phyloP scores from a whole-genome alignment of 169 alveolate genomes.

The Cryptosporidium xiaoi region DNA sequence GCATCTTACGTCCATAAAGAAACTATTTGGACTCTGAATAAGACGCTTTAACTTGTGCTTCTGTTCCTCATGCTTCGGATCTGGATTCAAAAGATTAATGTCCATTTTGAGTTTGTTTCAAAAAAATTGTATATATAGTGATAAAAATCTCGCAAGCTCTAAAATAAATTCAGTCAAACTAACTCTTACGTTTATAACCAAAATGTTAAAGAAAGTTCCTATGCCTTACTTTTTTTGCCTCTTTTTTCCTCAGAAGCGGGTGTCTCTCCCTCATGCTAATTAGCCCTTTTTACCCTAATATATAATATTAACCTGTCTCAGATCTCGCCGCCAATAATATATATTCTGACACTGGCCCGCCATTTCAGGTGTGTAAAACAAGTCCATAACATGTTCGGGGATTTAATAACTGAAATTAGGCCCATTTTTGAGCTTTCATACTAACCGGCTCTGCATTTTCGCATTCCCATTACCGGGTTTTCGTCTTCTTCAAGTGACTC shows the following conservation, averaged over 20 bases:
- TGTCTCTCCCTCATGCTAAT: too few relatives aligned
- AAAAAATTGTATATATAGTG: slow-evolving; percentile 16
- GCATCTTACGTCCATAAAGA: slow-evolving; percentile 98
- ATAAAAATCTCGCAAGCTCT: background rate
- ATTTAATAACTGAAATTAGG: too few relatives aligned
- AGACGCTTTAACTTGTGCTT: slow-evolving; percentile 96
- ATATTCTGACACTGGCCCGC: too few relatives aligned
- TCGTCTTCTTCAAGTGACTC: background rate
- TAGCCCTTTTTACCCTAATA: too few relatives aligned
- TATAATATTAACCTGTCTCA: too few relatives aligned
- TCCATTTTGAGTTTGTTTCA: slow-evolving; percentile 86
- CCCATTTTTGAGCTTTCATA: too few relatives aligned
- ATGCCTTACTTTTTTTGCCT: background rate
- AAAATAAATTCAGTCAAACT: background rate
- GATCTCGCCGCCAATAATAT: too few relatives aligned
- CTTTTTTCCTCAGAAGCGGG: background rate
- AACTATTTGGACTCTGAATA: slow-evolving; percentile 97
- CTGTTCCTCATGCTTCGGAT: slow-evolving; percentile 93
- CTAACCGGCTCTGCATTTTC: too few relatives aligned
- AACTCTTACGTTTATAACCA: background rate
- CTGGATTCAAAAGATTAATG: slow-evolving; percentile 94
- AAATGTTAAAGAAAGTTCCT: background rate
- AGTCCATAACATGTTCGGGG: too few relatives aligned
- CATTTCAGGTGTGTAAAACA: too few relatives aligned
- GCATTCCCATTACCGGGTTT: background rate